Base-by-base conservation (phyloP, 1,284 basidiomycete species). In the Pterulicium gracile region DNA sequence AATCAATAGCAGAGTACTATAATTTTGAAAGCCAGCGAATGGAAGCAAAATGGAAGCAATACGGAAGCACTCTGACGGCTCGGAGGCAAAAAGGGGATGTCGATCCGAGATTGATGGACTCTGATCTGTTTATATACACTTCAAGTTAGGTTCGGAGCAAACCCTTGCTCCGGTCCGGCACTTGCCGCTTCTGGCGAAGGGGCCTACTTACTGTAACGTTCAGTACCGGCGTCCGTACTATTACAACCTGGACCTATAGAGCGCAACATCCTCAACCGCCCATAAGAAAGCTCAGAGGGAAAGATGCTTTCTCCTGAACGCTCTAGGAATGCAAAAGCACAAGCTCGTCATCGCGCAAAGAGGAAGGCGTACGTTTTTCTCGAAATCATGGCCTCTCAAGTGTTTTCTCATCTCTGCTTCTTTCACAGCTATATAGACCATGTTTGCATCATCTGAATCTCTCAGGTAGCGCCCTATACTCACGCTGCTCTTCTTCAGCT, bases 311-410 rank as follows among this genome's bases (percentile, higher is more conserved):
- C 36, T 39, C 36, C 36, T 66, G 82, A 86, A 63, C 81, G 84
- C 52, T 82, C 80, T 67, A 79, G 87, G 67, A 89, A 88, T 66
- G 87, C 86, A 48, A 88, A 86, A 61, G 90, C 89, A 2, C 89
- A 94, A 67, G 88, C 89, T 46, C 72, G 89, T 56, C 89, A 93
- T 70, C 79, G 89, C 48, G 90, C 89, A 60, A 93, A 93, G 66
- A 76, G 90, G 63, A 93, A 93, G 69, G 89, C 88, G 10, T 91
- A 93, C 67, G 88, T 93, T 58, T 18, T 39, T n/a, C n/a, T 39
- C 36, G 7, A 13, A 13, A 7, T 39, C 36, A 15, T 39, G 5
- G n/a, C 15, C 15, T 39, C 36, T 17, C 19, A 7, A 7, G 5
- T 39, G 36, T 18, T 39, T 17, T 15, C 15, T 17, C 4, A 4